Evolutionary conservation across 2,329 filamentous ascomycete species (phyloP).

Genomic region (Madurella fahalii): DNA sequence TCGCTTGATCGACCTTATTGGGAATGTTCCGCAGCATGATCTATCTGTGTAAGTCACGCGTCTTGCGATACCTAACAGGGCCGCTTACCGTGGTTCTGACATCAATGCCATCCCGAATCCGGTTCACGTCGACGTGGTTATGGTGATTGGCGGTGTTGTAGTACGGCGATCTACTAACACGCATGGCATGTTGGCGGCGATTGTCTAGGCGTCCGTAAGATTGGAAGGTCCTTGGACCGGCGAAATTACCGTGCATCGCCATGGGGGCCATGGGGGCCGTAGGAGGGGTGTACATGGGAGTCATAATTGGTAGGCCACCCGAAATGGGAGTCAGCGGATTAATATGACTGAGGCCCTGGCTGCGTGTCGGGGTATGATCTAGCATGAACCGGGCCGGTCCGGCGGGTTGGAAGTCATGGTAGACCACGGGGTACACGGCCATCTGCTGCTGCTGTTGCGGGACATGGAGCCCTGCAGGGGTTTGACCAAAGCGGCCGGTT

Average conservation of each 20-base stretch:
- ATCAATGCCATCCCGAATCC: slow-evolving; percentile 63
- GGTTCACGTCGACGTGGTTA: slow-evolving; percentile 58
- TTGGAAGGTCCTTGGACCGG: slow-evolving; percentile 37
- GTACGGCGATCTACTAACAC: slow-evolving; percentile 43
- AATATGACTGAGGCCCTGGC: slow-evolving; percentile 28
- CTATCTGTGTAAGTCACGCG: slow-evolving; percentile 38
- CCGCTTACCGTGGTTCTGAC: slow-evolving; percentile 67
- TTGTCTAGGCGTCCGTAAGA: slow-evolving; percentile 35
- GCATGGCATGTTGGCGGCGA: slow-evolving; percentile 48
- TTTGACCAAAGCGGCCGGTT: slow-evolving; percentile 24
- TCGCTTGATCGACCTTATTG: slow-evolving; percentile 75
- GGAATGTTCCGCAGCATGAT: slow-evolving; percentile 96
- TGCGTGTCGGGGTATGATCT: slow-evolving; percentile 32
- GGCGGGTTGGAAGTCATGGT: slow-evolving; percentile 29
- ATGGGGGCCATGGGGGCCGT: slow-evolving; percentile 29
- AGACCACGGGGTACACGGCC: slow-evolving; percentile 36
- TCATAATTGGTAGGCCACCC: slow-evolving; percentile 22
- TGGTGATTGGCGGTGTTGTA: slow-evolving; percentile 50
- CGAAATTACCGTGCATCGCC: slow-evolving; percentile 37
- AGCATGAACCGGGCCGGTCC: slow-evolving; percentile 32
- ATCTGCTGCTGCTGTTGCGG: slow-evolving; percentile 31
- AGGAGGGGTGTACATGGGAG: slow-evolving; percentile 31
- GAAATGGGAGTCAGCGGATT: slow-evolving; percentile 22
- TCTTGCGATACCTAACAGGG: not conserved
- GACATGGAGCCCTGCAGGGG: slow-evolving; percentile 26